Evolutionary conservation across 1,284 basidiomycete species (phyloP), one percentile per base, ranked within the genome.

Genomic region (Ganoderma multipileum): DNA sequence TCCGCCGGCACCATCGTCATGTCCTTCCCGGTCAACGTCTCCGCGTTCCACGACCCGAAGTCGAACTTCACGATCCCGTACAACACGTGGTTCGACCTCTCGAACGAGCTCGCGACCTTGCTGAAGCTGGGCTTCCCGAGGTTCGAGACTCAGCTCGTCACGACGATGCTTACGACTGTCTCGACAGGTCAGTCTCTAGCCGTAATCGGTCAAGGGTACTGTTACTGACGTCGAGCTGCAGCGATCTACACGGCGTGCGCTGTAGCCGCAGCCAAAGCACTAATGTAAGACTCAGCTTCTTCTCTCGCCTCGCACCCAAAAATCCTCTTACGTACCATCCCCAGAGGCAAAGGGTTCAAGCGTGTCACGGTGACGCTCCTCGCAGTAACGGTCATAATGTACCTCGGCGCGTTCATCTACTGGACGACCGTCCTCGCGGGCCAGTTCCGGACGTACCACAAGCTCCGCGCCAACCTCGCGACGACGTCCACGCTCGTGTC

Each of bases 1-100:
- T n/a, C 52, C 44, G n/a, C n/a, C 42, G 16, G 12, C 0, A 14
- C 18, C 41, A 14, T 42, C 50, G 14, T 16, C 52, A 55, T 55
- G 52, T 55, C 52, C 52, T 55, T 55, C 52, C 52, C 52, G 28
- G 28, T 55, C 28, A 55, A 55, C 52, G 28, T 30, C 52, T 18
- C 52, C 52, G 52, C 52, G 6, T 55, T 55, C 52, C 52, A 30
- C 26, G 52, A 55, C 28, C 52, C 28, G 5, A 30, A 28, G 4
- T 55, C 52, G 28, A 55, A 55, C 52, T 55, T 55, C 52, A 55
- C 52, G 30, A 55, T 55, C 52, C 52, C 52, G 52, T 55, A 55
- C 28, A 55, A 55, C 52, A 55, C 52, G 4, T 55, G 52, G 52
- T 55, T 30, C 14, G 52, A 55, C 28, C 52, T 55, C 52, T 55